These are phyloP conservation scores for Cenococcum geophilum DNA, from an alignment of 495 filamentous ascomycete genomes.

Conservation along the genomic window DNA sequence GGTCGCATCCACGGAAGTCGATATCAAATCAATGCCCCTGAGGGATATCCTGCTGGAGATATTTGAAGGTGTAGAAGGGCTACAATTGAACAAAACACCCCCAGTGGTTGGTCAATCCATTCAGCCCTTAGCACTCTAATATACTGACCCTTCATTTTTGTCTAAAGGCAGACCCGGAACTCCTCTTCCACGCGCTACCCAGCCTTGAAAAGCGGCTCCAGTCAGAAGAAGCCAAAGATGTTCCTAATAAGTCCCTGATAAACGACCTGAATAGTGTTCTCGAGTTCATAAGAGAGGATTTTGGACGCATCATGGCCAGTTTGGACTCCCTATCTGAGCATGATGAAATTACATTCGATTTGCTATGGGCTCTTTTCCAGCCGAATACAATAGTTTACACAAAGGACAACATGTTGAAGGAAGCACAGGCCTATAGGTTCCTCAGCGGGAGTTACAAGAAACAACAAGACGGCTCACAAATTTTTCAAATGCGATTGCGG, in stretches of 20 bases:
- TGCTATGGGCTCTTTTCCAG: slow-evolving; percentile 28
- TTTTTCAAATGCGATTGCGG: slow-evolving; percentile 2
- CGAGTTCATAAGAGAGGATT: slow-evolving; percentile 23
- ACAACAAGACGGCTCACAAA: not conserved
- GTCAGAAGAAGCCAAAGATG: slow-evolving; percentile 17
- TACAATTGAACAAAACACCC: slow-evolving; percentile 27
- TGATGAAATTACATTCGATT: slow-evolving; percentile 16
- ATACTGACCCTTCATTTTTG: not conserved
- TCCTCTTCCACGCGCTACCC: slow-evolving; percentile 24
- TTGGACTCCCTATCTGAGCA: slow-evolving; percentile 23
- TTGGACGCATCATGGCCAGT: slow-evolving; percentile 21
- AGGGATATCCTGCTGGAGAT: slow-evolving; percentile 18
- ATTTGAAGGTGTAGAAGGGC: slow-evolving; percentile 23
- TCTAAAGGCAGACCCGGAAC: slow-evolving; percentile 23
- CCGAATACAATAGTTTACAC: slow-evolving; percentile 17
- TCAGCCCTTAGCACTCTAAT: not conserved
- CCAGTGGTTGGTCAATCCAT: slow-evolving; percentile 20
- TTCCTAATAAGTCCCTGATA: slow-evolving; percentile 11
- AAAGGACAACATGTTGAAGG: slow-evolving; percentile 7
- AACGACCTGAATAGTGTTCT: slow-evolving; percentile 19
- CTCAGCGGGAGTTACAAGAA: not conserved
- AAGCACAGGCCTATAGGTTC: slow-evolving; percentile 4
- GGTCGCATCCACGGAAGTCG: slow-evolving; percentile 26
- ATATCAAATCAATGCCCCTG: slow-evolving; percentile 22
- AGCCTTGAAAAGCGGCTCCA: slow-evolving; percentile 14